Conservation (phyloP, 2,329 filamentous ascomycete species). For the Tolypocladium inflatum region DNA sequence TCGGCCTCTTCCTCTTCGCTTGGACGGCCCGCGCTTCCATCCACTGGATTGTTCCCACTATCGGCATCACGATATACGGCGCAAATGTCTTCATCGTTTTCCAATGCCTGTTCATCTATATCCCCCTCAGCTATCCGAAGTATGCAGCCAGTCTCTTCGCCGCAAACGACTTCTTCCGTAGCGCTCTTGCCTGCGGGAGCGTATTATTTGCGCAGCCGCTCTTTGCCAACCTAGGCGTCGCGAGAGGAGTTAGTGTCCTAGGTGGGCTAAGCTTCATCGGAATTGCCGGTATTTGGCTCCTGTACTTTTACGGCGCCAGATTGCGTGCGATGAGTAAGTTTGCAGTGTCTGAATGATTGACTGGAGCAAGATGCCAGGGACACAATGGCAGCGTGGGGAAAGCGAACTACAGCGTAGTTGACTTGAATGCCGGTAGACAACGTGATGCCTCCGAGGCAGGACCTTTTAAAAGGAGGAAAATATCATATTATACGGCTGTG, state of each 20-base stretch:
- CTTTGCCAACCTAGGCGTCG: conserved; percentile 49
- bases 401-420: background rate
- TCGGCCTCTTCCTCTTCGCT: conserved; percentile 51
- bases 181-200: conserved; percentile 48
- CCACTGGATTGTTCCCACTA: conserved; percentile 45
- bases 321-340: conserved; percentile 50
- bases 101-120: conserved; percentile 52
- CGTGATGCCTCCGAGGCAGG: background rate
- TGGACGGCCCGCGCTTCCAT: conserved; percentile 44
- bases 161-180: conserved; percentile 50
- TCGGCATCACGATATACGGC: conserved; percentile 48
- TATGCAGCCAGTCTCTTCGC: conserved; percentile 52
- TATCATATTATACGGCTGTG: background rate
- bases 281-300: conserved; percentile 46
- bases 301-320: conserved; percentile 47
- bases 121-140: conserved; percentile 43
- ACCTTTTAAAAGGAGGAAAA: background rate
- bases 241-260: conserved; percentile 45
- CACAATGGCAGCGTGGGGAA: background rate
- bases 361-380: background rate
- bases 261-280: conserved; percentile 44
- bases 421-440: background rate
- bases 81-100: conserved; percentile 43
- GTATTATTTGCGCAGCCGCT: conserved; percentile 54
- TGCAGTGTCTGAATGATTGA: conserved; percentile 26